Evolutionary conservation across 1,284 basidiomycete species (phyloP), one percentile per base, ranked within the genome.

Genomic region (Ustilago xerochloae): DNA sequence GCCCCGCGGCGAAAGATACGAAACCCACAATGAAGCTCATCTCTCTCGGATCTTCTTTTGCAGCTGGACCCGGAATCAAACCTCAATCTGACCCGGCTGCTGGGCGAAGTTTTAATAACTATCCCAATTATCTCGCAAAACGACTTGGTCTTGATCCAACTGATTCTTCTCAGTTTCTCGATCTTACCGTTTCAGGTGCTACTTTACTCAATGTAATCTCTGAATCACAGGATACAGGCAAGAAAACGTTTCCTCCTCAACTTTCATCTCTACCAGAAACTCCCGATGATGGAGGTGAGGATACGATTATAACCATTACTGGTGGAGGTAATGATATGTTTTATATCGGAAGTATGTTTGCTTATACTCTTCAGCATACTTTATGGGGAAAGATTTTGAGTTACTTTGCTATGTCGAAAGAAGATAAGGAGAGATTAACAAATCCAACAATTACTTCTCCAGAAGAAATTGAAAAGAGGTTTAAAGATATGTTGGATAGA

Each of bases 321-420:
- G 59, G 59, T 13, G 59, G 65, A 4, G 65, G 65, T 1, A 68
- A 68, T 30, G 65, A 68, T 46, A 48, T 68, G 49, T 68, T 63
- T 28, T 68, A 68, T 39, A 68, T 68, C 30, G 65, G 65, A 8
- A 43, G 35, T 36, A 68, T 68, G 65, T 68, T 68, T 15, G 59
- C 18, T 20, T 45, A 36, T 20, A 63, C 65, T 7, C 47, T 68
- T 26, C 52, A 58, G 22, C 41, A 46, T 7, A 68, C 65, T 1
- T 30, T 55, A 8, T 68, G 65, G 65, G 65, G 65, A 4, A 46
- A 24, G 15, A 8, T 68, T 7, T n/a, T 62, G 12, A 33, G 30
- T 1, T 50, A 47, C 26, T 41, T 58, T 4, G n/a, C 53, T 29
- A 48, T 58, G 49, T 8, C 30, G 0, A 33, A 32, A 1, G 50